Evolutionary conservation across 805 yeast species (phyloP), one percentile per base, ranked within the genome.

Genomic region (Candida lessepsii): DNA sequence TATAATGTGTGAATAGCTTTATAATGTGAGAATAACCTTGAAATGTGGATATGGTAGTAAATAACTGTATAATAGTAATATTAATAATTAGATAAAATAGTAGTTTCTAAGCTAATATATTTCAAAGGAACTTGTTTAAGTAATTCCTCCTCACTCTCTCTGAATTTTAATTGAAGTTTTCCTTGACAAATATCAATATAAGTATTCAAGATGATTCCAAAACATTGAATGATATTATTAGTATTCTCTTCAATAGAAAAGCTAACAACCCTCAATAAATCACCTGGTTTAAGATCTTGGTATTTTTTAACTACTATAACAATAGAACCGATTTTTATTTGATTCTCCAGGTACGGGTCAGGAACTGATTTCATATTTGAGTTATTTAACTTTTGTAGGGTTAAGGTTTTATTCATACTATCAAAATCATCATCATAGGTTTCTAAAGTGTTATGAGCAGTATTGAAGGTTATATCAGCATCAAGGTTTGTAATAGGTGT

Each of bases 231-330:
- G 11, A 11, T n/a, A 18, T 15, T 23, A 30, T 5, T 8, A n/a
- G 23, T 9, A 25, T 39, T 10, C 13, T 46, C 50, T 19, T 37
- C 42, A 18, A 58, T 25, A 41, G 42, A 58, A 35, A 64, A 63
- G 36, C 52, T 49, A 13, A 60, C 52, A 7, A 63, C 45, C 28
- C 65, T 38, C 2, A 65, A 40, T 14, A 63, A 50, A 41, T 63
- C 67, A 2, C 70, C 70, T 9, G 54, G 49, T 27, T 59, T 54
- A 19, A 64, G 49, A 10, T 45, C 40, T 1, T 48, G 45, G 39
- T 53, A 63, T 5, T 61, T 60, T 35, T 55, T 50, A 3, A 60
- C 57, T 4, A 62, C 66, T 10, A 62, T 65, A 2, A 62, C 68
- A 14, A 61, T 53, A 1, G 58, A 58, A 2, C 70, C 70, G 9